Evolutionary conservation across 2,329 filamentous ascomycete species (phyloP), one percentile per base, ranked within the genome.

Genomic region (Calonectria hawksworthii): DNA sequence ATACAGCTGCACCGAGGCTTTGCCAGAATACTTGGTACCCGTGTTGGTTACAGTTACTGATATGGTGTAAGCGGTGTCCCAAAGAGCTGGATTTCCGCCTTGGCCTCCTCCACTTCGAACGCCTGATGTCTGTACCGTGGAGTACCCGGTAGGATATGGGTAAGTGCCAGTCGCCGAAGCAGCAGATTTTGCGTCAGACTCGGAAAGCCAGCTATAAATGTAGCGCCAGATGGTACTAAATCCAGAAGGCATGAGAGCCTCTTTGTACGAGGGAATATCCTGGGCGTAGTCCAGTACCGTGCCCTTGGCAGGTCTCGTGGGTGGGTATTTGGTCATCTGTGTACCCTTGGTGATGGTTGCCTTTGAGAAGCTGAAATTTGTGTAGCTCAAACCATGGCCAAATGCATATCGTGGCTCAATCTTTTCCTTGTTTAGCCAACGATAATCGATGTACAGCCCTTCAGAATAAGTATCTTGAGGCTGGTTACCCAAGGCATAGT

Each of bases 391-490:
- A 0, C 96, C 96, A 74, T 93, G 96, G 0, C 96, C 96, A 80
- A 98, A 98, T 61, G 95, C 94, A 82, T 93, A 98, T 1, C 94
- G 93, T 0, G 96, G 96, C 7, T 88, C 88, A 74, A 97, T 93
- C 72, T 89, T 88, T 70, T 93, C 85, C 82, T 94, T 94, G 87
- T 98, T 96, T 79, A 98, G 96, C 84, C 96, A 91, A 16, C 96
- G 93, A 86, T 98, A 98, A 86, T 98, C 96, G 78, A 98, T 93
- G 82, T 96, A 96, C 0, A 98, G 86, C 0, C 95, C 95, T 82
- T 98, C 95, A 1, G 89, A 90, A 83, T 97, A 98, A 77, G 95
- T 93, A 79, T 98, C 95, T 82, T 98, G 95, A 0, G 95, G 95
- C 1, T 94, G 86, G 21, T 95, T 94, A 0, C 81, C 50, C 10